Conservation (phyloP, 2,329 filamentous ascomycete genomes). For the Pseudocercospora crystallina region DNA sequence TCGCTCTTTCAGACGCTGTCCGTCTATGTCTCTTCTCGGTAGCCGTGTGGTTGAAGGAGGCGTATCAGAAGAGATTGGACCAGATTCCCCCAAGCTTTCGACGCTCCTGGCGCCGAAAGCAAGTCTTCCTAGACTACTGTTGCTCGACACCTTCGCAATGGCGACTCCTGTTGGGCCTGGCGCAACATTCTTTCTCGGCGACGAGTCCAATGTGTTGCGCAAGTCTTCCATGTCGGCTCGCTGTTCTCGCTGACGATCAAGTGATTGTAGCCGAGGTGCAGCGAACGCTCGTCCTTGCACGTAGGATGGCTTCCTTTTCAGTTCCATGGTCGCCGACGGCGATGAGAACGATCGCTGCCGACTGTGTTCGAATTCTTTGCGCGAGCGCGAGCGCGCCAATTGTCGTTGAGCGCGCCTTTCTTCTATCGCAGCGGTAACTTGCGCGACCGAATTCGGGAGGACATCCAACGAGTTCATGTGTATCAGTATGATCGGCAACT, state of each 20-base stretch:
- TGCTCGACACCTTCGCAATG: conserved; percentile 27
- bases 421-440: conserved; percentile 57
- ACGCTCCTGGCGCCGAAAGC: conserved; percentile 21
- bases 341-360: conserved; percentile 31
- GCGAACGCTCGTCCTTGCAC: conserved; percentile 55
- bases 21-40: neutral
- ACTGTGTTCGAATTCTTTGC: conserved; percentile 5
- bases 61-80: conserved; percentile 27
- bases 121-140: conserved; percentile 26
- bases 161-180: conserved; percentile 15
- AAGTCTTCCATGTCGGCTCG: conserved; percentile 44
- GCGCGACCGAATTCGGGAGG: conserved; percentile 55
- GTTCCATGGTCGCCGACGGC: conserved; percentile 21
- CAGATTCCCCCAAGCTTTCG: conserved; percentile 21
- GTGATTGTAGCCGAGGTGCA: conserved; percentile 52
- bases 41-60: conserved; percentile 15
- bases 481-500: conserved; percentile 56
- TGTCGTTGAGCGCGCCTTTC: conserved; percentile 41
- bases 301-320: conserved; percentile 39
- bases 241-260: conserved; percentile 47
- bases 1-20: conserved; percentile 23
- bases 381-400: conserved; percentile 13
- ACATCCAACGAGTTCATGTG: conserved; percentile 60
- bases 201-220: conserved; percentile 42
- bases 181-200: conserved; percentile 44